Percentiles rank a stretch among this genome's conserved stretches.
Evolutionary conservation across 208 protist genomes (phyloP).

Genomic region (Trypanosomatidae sp.): DNA sequence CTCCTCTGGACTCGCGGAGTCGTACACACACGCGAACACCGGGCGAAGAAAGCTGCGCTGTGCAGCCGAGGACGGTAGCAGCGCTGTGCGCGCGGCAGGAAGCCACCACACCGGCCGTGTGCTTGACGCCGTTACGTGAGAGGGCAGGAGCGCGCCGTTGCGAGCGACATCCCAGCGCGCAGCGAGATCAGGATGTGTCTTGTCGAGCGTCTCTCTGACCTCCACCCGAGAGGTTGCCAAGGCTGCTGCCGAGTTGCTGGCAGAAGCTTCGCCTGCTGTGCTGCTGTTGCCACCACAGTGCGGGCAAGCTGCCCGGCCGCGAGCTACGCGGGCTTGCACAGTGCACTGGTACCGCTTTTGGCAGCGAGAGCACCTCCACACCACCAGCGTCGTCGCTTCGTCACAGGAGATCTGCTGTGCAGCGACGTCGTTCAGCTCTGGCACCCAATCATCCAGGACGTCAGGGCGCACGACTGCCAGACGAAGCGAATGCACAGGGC

Average conservation of each 20-base stretch:
- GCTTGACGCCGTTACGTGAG: constrained; percentile 47
- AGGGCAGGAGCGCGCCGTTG: constrained; percentile 55
- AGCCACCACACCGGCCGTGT: constrained; percentile 67
- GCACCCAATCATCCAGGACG: constrained; percentile 79
- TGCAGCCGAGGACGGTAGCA: not conserved
- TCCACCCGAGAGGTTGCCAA: not conserved
- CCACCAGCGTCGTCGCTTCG: constrained; percentile 20
- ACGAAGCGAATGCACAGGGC: constrained; percentile 16
- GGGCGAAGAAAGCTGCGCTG: constrained; percentile 42
- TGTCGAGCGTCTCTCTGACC: constrained; percentile 23
- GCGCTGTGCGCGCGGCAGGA: constrained; percentile 7
- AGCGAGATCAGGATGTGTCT: constrained; percentile 46
- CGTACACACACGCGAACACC: constrained; percentile 58
- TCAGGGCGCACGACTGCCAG: constrained; percentile 74
- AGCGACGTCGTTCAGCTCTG: constrained; percentile 75
- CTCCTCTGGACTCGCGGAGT: constrained; percentile 39
- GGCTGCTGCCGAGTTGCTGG: not conserved
- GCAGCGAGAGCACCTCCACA: constrained; percentile 64
- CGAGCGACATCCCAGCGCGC: constrained; percentile 48
- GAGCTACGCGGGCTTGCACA: constrained; percentile 46
- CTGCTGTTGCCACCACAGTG: constrained; percentile 28
- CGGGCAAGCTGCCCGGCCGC: constrained; percentile 42
- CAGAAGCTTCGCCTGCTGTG: not conserved
- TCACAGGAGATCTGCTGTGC: constrained; percentile 47
- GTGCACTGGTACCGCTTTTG: constrained; percentile 48